These are phyloP conservation scores for Suillus lakei DNA, from an alignment of 768 basidiomycete species.

Conservation along the genomic window DNA sequence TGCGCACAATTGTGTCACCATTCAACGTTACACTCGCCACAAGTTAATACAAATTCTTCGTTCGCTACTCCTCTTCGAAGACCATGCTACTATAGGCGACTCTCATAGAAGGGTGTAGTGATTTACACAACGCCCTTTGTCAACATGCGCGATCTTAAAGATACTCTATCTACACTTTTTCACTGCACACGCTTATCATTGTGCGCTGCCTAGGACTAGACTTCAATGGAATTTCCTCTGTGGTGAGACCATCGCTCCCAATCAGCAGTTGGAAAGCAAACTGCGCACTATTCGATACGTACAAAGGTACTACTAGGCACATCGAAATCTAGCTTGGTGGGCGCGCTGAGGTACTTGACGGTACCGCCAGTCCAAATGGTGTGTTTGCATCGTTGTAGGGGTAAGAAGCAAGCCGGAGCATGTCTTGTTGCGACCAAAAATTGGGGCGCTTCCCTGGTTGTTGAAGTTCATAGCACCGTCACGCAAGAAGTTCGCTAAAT, in stretches of 20 bases:
- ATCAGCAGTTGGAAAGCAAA: not conserved
- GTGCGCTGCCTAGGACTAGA: constrained; percentile 2
- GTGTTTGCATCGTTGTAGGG: constrained; percentile 44
- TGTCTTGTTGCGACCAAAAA: constrained; percentile 41
- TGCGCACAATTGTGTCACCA: not conserved
- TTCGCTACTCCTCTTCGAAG: not conserved
- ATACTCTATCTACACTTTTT: not conserved
- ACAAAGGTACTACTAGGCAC: constrained; percentile 42
- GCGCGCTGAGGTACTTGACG: constrained; percentile 39
- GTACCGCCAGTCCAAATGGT: constrained; percentile 47
- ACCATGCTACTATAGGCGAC: not conserved
- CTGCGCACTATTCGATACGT: not conserved
- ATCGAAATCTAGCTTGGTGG: constrained; percentile 45
- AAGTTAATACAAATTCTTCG: not conserved
- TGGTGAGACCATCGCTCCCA: no score
- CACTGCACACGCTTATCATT: not conserved
- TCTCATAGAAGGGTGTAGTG: not conserved
- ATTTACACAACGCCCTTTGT: not conserved
- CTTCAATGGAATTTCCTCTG: no score
- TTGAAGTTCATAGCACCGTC: constrained; percentile 42
- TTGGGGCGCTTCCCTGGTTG: constrained; percentile 46
- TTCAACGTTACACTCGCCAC: not conserved
- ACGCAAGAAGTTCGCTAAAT: constrained; percentile 43
- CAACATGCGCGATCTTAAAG: not conserved
- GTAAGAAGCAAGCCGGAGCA: constrained; percentile 36